Evolutionary conservation across 768 basidiomycete species (phyloP).

Genomic region (Tricholoma furcatifolium): DNA sequence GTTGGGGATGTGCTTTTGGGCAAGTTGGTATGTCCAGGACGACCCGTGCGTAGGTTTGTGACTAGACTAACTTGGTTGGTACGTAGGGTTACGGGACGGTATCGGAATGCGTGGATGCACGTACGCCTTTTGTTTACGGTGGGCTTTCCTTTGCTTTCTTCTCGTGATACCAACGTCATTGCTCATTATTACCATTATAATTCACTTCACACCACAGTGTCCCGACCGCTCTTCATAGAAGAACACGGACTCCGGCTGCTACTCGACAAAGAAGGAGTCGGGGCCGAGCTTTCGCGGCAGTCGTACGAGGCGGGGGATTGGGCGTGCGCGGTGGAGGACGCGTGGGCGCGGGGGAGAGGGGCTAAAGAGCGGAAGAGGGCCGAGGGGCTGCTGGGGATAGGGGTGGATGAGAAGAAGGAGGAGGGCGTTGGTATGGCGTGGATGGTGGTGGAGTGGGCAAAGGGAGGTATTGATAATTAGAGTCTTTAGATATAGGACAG

Average conservation of each 20-base stretch:
- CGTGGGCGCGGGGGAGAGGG: slow-evolving; percentile 49
- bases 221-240: slow-evolving; percentile 78
- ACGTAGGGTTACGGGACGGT: slow-evolving; percentile 78
- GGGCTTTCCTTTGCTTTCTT: slow-evolving; percentile 21
- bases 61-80: background rate
- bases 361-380: slow-evolving; percentile 47
- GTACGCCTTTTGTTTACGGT: slow-evolving; percentile 81
- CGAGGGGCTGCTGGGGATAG: slow-evolving; percentile 34
- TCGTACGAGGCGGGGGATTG: slow-evolving; percentile 75
- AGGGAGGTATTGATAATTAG: slow-evolving; percentile 19
- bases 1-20: slow-evolving; percentile 74
- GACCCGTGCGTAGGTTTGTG: too few species aligned
- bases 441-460: slow-evolving; percentile 51
- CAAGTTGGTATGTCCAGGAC: slow-evolving; percentile 69
- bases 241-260: slow-evolving; percentile 73
- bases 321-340: slow-evolving; percentile 57
- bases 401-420: slow-evolving; percentile 36
- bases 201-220: slow-evolving; percentile 40
- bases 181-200: background rate
- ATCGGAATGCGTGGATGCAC: slow-evolving; percentile 73
- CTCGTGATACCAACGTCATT: too few species aligned
- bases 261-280: slow-evolving; percentile 62
- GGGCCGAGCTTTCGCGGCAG: slow-evolving; percentile 63
- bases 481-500: slow-evolving; percentile 15
- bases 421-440: slow-evolving; percentile 48